Base-by-base conservation (phyloP, 257 asterid genomes). In the Salvia hispanica region DNA sequence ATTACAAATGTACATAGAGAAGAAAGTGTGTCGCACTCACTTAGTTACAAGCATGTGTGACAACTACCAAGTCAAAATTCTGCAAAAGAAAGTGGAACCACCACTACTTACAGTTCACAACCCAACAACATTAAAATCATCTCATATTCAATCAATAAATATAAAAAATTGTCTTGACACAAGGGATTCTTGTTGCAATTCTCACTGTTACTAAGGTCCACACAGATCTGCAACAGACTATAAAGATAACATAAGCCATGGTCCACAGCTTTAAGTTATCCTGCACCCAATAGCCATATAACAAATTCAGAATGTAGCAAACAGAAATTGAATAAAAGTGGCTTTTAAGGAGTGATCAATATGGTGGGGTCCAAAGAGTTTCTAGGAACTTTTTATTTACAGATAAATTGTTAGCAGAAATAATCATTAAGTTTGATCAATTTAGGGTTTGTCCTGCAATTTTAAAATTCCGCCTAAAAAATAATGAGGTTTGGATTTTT, bases 191-290 rank as follows among this genome's bases (percentile, higher is more conserved):
- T 9, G 12, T 25, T 0, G 71, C 48, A 40, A 11, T 47, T 42
- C 40, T 52, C 53, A 34, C 50, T 70, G 53, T 71, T 48, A 40
- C 46, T 68, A 59, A 70, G 62, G 79, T 70, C 74, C 83, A 69
- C 76, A 74, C 9, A 60, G 60, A 63, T 63, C 54, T 16, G 58
- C 50, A 42, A 46, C 40, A 54, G 54, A 45, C 44, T 53, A 14
- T 3, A 39, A 60, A 62, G 42, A 9, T 48, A 64, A 53, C 47
- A 42, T 43, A 33, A 28, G 0, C 31, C 11, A 55, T 73, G 86
- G 84, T 52, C 83, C 83, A 77, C 82, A 55, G 69, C 82, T 46
- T 84, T 79, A 74, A 72, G 59, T 57, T 39, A 46, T 15, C 70
- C 15, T 66, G 68, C 78, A 79, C 67, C 67, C 48, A 66, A 67